Base-by-base conservation (phyloP, 352 stramenopile genomes). In the Globisporangium alternatum region DNA sequence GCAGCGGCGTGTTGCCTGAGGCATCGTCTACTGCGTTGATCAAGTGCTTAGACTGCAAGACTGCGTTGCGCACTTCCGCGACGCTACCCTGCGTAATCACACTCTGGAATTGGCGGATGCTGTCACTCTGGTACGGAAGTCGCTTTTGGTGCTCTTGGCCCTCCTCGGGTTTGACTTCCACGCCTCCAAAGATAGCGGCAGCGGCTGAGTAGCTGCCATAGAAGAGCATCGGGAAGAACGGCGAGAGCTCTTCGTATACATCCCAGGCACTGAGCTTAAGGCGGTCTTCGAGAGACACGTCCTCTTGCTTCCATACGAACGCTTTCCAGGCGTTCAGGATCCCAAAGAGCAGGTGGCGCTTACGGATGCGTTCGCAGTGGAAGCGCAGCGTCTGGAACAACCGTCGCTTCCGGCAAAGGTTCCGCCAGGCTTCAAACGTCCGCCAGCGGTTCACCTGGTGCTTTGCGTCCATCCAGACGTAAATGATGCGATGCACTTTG, bases 291-390 rank as follows among this genome's bases (percentile, higher is more conserved):
- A 91, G 54, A 49, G 86, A 89, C 5, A 65, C 71, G 51, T 88
- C 77, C 1, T 78, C 64, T 5, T 81, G 78, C 43, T 89, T 84
- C 77, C 78, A 91, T 56, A 84, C 80, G 4, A 77, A 77, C 30
- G 73, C 71, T 56, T 89, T 88, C 82, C 82, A 91, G 3, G 74
- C 75, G 13, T 64, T 75, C 35, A 91, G 77, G 5, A 90, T 62
- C 9, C 67, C 71, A n/a, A 71, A 78, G 3, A 89, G 65, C 55
- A 91, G 33, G 22, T 85, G 75, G 17, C 63, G 59, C 17, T 68
- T 69, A 13, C 74, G 69, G 8, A 84, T 35, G 3, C 66, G 63
- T 22, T 66, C 64, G 41, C 78, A 89, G n/a, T 88, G 76, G n/a
- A 67, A 30, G 0, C 66, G 67, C 33, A 88, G 60, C 31, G 76